phyloP scores from a whole-genome alignment of 345 rosid genomes.

The Euphorbia pulcherrima region DNA sequence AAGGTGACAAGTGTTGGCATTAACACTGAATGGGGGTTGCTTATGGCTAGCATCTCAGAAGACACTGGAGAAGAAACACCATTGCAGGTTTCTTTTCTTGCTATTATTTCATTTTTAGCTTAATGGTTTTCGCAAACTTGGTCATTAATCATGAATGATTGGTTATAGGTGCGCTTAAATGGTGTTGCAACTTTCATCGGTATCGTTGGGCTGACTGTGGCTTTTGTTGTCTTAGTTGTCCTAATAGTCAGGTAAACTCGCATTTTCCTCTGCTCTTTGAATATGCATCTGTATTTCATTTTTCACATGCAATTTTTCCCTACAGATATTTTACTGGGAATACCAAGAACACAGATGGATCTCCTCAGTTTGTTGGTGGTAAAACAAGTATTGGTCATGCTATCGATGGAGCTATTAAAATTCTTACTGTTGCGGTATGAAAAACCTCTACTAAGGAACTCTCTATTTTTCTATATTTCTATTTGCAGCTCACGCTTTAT shows the following conservation, averaged over 20 bases:
- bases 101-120: slow-evolving; percentile 4
- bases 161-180: slow-evolving; percentile 76
- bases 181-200: slow-evolving; percentile 99
- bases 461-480: background rate
- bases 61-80: slow-evolving; percentile 41
- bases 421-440: slow-evolving; percentile 93
- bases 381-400: slow-evolving; percentile 49
- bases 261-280: background rate
- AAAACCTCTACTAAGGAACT: background rate
- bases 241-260: slow-evolving; percentile 64
- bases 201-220: slow-evolving; percentile 84
- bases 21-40: slow-evolving; percentile 37
- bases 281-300: background rate
- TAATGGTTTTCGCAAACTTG: slow-evolving; percentile 2
- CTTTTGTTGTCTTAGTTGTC: slow-evolving; percentile 63
- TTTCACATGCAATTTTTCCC: slow-evolving; percentile 1
- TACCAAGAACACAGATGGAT: slow-evolving; percentile 46
- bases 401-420: slow-evolving; percentile 71
- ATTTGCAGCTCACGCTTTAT: slow-evolving; percentile 1
- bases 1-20: slow-evolving; percentile 35
- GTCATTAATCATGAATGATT: slow-evolving; percentile 7
- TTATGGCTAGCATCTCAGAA: slow-evolving; percentile 38
- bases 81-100: slow-evolving; percentile 28
- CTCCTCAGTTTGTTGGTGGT: slow-evolving; percentile 49
- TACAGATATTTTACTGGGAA: slow-evolving; percentile 81